These are phyloP conservation scores for Beauveria rudraprayagi DNA, from an alignment of 2,329 filamentous ascomycete genomes.

Conservation along the genomic window DNA sequence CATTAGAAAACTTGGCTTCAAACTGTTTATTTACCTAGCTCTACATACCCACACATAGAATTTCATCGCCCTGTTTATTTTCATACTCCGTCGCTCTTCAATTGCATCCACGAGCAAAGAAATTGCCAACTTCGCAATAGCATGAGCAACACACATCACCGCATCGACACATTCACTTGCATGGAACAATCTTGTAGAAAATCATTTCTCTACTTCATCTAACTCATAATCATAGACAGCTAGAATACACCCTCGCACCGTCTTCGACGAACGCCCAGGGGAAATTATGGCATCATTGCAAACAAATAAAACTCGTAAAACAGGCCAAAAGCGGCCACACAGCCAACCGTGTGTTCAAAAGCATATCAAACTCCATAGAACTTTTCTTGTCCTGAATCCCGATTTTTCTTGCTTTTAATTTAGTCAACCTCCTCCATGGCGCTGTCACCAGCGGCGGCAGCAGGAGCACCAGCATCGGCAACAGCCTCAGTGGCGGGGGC, in stretches of 20 bases:
- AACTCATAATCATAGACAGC: conserved; percentile 33
- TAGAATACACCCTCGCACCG: conserved; percentile 31
- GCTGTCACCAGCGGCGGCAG: conserved; percentile 68
- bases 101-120: background rate
- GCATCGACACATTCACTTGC: no score
- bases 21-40: background rate
- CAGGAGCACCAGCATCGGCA: conserved; percentile 48
- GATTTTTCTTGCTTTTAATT: conserved; percentile 24
- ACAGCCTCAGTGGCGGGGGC: conserved; percentile 49
- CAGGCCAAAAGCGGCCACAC: conserved; percentile 24
- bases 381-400: conserved; percentile 32
- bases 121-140: no score
- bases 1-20: background rate
- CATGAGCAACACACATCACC: no score
- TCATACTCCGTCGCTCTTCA: background rate
- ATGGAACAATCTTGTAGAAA: conserved; percentile 9
- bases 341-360: conserved; percentile 12
- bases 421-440: conserved; percentile 99
- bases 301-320: conserved; percentile 26
- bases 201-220: conserved; percentile 28
- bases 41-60: conserved; percentile 1
- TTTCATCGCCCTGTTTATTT: background rate
- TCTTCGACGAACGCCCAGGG: conserved; percentile 18
- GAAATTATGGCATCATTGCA: conserved; percentile 28
- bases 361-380: conserved; percentile 34